Evolutionary conservation across 495 filamentous ascomycete genomes (phyloP).

Genomic region (Talaromyces nanjingensis): DNA sequence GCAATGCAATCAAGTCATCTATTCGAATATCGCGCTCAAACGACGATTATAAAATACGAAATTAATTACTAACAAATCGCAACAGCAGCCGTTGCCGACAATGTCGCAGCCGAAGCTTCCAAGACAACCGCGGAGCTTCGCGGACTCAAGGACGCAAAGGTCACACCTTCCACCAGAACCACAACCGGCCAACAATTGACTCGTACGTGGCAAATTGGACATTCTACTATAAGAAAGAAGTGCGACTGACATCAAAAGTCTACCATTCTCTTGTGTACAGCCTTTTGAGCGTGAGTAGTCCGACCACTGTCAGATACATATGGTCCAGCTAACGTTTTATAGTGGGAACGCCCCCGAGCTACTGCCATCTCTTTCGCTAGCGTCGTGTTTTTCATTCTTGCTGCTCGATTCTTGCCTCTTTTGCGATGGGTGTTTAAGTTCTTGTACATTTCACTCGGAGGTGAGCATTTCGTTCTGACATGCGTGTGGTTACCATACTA

Average conservation of each 20-base stretch:
- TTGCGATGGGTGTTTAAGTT: slow-evolving; percentile 84
- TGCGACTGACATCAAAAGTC: slow-evolving; percentile 32
- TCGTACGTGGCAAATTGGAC: slow-evolving; percentile 36
- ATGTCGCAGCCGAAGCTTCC: slow-evolving; percentile 62
- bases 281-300: slow-evolving; percentile 60
- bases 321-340: slow-evolving; percentile 21
- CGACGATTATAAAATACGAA: slow-evolving; percentile 7
- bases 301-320: slow-evolving; percentile 4
- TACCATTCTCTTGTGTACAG: slow-evolving; percentile 96
- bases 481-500: slow-evolving; percentile 24
- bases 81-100: slow-evolving; percentile 58
- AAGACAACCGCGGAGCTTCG: slow-evolving; percentile 68
- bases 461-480: slow-evolving; percentile 33
- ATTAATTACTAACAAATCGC: neutral
- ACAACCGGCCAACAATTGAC: slow-evolving; percentile 85
- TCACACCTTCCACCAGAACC: slow-evolving; percentile 59
- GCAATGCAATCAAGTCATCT: slow-evolving; percentile 21
- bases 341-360: slow-evolving; percentile 71
- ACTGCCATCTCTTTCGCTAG: slow-evolving; percentile 77
- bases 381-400: slow-evolving; percentile 74
- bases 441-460: slow-evolving; percentile 60
- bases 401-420: slow-evolving; percentile 81
- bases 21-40: neutral
- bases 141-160: slow-evolving; percentile 65
- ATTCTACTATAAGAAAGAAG: neutral